Evolutionary conservation across 345 rosid species (phyloP).

Genomic region (Eucalyptus regnans): DNA sequence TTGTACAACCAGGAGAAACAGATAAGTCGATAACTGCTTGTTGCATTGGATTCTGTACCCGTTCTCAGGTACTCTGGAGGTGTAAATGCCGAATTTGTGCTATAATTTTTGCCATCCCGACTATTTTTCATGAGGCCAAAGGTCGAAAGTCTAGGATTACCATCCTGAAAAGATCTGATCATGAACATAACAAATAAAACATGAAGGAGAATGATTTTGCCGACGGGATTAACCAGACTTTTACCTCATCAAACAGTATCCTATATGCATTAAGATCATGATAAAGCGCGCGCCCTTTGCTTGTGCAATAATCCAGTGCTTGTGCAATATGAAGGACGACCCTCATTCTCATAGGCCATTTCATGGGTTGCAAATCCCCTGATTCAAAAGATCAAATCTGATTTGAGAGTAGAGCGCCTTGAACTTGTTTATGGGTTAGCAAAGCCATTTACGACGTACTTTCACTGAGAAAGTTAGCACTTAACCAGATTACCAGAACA

Average conservation of each 20-base stretch:
- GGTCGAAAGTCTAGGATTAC: slow-evolving; percentile 83
- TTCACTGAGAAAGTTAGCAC: background rate
- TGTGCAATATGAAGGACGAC: slow-evolving; percentile 88
- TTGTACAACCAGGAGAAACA: background rate
- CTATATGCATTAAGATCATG: slow-evolving; percentile 95
- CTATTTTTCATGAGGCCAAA: slow-evolving; percentile 97
- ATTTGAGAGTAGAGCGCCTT: background rate
- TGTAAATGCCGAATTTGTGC: slow-evolving; percentile 90
- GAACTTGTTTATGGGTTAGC: background rate
- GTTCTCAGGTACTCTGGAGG: slow-evolving; percentile 97
- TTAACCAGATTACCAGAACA: background rate
- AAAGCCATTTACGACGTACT: background rate
- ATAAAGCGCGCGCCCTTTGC: slow-evolving; percentile 83
- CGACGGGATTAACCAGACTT: background rate
- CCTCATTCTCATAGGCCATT: slow-evolving; percentile 94
- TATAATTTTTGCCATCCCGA: slow-evolving; percentile 90
- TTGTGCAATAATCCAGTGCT: slow-evolving; percentile 84
- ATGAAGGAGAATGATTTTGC: background rate
- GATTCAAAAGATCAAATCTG: slow-evolving; percentile 3
- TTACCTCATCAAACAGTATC: slow-evolving; percentile 83
- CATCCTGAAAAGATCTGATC: slow-evolving; percentile 41
- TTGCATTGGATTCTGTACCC: slow-evolving; percentile 20
- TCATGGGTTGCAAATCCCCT: slow-evolving; percentile 97
- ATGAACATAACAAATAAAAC: background rate
- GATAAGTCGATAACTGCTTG: background rate